A percentile compares a stretch with the other conserved stretches of the same genome.
Evolutionary conservation across 805 yeast genomes (phyloP).

Genomic region (Maudiozyma bulderi): DNA sequence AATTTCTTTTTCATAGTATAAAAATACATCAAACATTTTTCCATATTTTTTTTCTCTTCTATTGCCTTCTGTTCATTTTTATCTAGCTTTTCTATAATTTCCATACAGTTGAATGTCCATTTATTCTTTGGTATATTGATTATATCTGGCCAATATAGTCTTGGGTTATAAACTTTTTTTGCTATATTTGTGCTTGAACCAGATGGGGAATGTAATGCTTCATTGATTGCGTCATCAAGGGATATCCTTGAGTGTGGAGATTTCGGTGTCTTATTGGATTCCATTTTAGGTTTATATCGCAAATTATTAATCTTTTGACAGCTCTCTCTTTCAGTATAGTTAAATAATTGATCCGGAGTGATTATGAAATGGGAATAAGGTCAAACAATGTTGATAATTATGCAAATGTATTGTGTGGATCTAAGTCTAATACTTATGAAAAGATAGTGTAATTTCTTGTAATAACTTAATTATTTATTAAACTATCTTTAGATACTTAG

Average conservation of each 20-base stretch:
- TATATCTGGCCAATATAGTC: constrained; percentile 29
- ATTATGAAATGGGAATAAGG: too few relatives aligned
- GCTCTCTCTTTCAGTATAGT: too few relatives aligned
- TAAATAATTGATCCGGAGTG: too few relatives aligned
- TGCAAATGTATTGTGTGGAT: too few relatives aligned
- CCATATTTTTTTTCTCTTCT: constrained; percentile 26
- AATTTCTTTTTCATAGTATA: constrained; percentile 28
- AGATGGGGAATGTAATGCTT: background rate
- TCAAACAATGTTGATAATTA: too few relatives aligned
- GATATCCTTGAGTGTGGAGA: background rate
- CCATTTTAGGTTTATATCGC: background rate
- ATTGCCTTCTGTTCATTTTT: constrained; percentile 12
- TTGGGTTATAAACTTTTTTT: constrained; percentile 17
- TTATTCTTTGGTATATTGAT: constrained; percentile 24
- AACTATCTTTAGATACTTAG: too few relatives aligned
- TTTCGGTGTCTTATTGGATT: background rate
- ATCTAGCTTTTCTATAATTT: constrained; percentile 25
- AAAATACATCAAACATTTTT: constrained; percentile 27
- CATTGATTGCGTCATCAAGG: constrained; percentile 1
- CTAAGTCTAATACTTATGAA: too few relatives aligned
- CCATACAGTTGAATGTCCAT: constrained; percentile 25
- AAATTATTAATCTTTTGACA: too few relatives aligned
- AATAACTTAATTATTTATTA: too few relatives aligned
- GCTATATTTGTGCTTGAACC: background rate
- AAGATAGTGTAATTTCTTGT: too few relatives aligned